A percentile compares a stretch with the other conserved stretches of the same genome.
Conservation (phyloP, 805 yeast genomes). For the Saccharomycopsis lassenensis region DNA sequence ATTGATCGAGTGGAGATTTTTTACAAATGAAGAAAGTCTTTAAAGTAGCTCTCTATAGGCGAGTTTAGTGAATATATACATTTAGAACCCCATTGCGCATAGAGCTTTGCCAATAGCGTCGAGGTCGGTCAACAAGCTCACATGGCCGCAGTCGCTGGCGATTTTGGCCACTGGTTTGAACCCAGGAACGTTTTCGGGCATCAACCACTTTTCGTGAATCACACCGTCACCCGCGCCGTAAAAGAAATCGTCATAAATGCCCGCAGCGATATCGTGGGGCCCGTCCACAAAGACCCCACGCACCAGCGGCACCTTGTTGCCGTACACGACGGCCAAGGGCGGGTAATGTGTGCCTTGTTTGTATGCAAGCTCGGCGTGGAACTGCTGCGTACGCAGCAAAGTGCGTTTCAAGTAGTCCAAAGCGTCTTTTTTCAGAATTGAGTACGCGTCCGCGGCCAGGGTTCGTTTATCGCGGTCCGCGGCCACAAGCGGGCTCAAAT, state of each 20-base stretch:
- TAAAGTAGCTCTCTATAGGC: too few relatives aligned
- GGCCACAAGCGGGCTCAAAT: constrained; percentile 62
- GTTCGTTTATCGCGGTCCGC: background rate
- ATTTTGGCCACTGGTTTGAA: constrained; percentile 57
- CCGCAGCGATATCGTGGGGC: constrained; percentile 50
- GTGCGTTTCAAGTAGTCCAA: constrained; percentile 54
- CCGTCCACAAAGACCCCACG: constrained; percentile 64
- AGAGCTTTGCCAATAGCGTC: constrained; percentile 65
- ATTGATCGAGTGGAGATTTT: too few relatives aligned
- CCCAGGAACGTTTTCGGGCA: constrained; percentile 64
- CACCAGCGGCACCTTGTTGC: constrained; percentile 75
- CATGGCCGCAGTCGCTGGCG: constrained; percentile 62
- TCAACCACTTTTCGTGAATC: constrained; percentile 67
- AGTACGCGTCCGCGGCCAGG: constrained; percentile 1
- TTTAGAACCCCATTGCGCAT: constrained; percentile 44
- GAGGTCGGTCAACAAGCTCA: constrained; percentile 65
- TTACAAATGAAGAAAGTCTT: too few relatives aligned
- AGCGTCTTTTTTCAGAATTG: constrained; percentile 40
- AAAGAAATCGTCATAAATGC: constrained; percentile 63
- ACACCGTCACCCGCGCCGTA: constrained; percentile 95
- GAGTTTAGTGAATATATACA: too few relatives aligned
- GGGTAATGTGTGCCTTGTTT: constrained; percentile 69
- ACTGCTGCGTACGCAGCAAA: constrained; percentile 47
- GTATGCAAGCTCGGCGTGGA: constrained; percentile 43
- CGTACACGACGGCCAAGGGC: constrained; percentile 74